Evolutionary conservation across 2,329 filamentous ascomycete species (phyloP).

Genomic region (Phaeophleospora eucalypticola): DNA sequence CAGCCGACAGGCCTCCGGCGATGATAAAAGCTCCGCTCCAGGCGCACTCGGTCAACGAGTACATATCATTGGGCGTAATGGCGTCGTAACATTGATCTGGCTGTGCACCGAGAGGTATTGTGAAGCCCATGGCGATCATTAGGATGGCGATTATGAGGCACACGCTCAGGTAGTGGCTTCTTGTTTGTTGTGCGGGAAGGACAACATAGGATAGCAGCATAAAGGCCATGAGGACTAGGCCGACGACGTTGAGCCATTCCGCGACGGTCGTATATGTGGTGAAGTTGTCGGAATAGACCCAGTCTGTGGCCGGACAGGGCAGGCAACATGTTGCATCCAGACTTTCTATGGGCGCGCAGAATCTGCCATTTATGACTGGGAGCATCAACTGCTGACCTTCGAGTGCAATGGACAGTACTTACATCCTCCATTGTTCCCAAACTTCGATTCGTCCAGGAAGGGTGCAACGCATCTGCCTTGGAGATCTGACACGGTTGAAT

Average conservation of each 20-base stretch:
- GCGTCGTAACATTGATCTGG: slow-evolving; percentile 80
- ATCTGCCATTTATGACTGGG: slow-evolving; percentile 52
- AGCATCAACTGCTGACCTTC: slow-evolving; percentile 2
- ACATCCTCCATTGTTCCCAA: slow-evolving; percentile 67
- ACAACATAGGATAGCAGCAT: slow-evolving; percentile 74
- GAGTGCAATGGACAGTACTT: slow-evolving; percentile 35
- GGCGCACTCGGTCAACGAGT: slow-evolving; percentile 73
- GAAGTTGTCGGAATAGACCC: slow-evolving; percentile 60
- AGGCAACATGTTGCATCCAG: slow-evolving; percentile 67
- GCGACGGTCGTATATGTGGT: slow-evolving; percentile 58
- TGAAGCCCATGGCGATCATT: slow-evolving; percentile 86
- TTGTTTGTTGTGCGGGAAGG: slow-evolving; percentile 82
- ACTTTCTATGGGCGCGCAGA: slow-evolving; percentile 49
- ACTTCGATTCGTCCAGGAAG: slow-evolving; percentile 59
- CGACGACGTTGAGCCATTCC: slow-evolving; percentile 78
- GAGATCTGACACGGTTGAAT: slow-evolving; percentile 25
- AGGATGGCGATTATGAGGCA: slow-evolving; percentile 72
- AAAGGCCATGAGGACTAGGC: slow-evolving; percentile 68
- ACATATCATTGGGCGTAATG: slow-evolving; percentile 94
- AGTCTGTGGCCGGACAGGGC: slow-evolving; percentile 83
- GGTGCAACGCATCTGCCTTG: slow-evolving; percentile 61
- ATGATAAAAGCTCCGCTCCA: slow-evolving; percentile 83
- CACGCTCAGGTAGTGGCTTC: slow-evolving; percentile 88
- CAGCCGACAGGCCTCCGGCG: slow-evolving; percentile 76
- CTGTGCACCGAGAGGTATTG: slow-evolving; percentile 74